Evolutionary conservation across 2,329 filamentous ascomycete genomes (phyloP).

Genomic region (Colletotrichum gigasporum): DNA sequence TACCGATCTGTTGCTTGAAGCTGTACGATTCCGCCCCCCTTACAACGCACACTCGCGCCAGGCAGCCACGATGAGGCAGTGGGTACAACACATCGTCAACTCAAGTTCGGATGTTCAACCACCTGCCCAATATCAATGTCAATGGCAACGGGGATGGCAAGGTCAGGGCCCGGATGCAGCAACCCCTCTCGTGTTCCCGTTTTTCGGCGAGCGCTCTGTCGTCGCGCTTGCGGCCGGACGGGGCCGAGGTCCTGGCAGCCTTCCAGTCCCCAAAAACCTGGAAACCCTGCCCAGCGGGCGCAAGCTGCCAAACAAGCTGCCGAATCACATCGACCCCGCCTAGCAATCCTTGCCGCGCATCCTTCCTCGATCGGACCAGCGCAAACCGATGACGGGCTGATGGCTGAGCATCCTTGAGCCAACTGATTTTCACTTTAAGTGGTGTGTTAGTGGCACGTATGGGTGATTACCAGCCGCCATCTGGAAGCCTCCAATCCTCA

Average conservation of each 20-base stretch:
- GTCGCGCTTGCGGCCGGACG: not conserved
- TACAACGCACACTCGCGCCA: not conserved
- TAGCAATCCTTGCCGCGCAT: slow-evolving; percentile 25
- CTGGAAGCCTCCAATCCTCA: not conserved
- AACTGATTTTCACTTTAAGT: not conserved
- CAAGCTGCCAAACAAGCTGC: slow-evolving; percentile 13
- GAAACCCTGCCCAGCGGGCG: slow-evolving; percentile 9
- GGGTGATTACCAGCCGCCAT: not conserved
- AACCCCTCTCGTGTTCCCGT: not conserved
- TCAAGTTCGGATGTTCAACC: not conserved
- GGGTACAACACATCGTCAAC: not conserved
- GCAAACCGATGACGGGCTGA: slow-evolving; percentile 5
- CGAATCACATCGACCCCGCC: slow-evolving; percentile 22
- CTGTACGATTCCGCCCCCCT: not conserved
- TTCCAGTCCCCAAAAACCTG: slow-evolving; percentile 13
- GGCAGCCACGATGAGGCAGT: not conserved
- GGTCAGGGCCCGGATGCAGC: too few species aligned
- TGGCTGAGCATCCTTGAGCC: not conserved
- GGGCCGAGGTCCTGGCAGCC: slow-evolving; percentile 13
- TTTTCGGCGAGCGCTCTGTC: not conserved
- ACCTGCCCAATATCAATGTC: too few species aligned
- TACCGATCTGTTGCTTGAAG: not conserved
- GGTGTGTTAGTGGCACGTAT: not conserved
- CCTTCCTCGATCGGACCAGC: slow-evolving; percentile 24
- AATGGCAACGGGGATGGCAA: too few species aligned